Conservation (phyloP, 805 yeast genomes). For the Metschnikowia borealis region DNA sequence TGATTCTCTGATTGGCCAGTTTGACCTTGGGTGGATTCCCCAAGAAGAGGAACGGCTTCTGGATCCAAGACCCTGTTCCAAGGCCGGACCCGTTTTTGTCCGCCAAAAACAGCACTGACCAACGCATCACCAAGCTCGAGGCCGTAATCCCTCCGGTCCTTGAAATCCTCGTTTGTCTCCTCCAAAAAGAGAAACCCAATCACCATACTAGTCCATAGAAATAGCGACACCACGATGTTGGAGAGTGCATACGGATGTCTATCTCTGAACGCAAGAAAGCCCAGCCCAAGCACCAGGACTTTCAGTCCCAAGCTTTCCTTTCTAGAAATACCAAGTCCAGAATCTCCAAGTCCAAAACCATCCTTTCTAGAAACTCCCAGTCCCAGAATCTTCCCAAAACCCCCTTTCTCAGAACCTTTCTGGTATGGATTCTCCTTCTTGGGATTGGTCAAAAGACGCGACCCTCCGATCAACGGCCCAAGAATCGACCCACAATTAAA, state of each 20-base stretch:
- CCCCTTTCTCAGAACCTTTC: not conserved
- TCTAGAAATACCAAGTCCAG: not conserved
- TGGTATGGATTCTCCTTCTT: conserved; percentile 18
- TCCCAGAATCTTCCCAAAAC: not conserved
- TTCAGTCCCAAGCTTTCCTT: no score
- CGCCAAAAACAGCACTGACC: conserved; percentile 16
- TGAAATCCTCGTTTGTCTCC: conserved; percentile 46
- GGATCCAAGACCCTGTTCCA: conserved; percentile 16
- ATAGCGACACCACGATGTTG: conserved; percentile 42
- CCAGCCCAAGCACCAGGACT: not conserved
- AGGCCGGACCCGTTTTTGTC: conserved; percentile 17
- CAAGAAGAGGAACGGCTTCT: not conserved
- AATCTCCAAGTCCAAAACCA: no score
- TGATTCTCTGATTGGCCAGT: no score
- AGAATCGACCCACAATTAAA: conserved; percentile 59
- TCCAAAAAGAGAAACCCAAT: conserved; percentile 47
- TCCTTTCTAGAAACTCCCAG: not conserved
- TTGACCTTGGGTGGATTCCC: not conserved
- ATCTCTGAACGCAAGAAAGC: conserved; percentile 26
- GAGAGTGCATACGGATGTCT: conserved; percentile 51
- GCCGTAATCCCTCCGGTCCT: conserved; percentile 41
- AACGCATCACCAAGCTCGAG: conserved; percentile 42
- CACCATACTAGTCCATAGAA: conserved; percentile 33
- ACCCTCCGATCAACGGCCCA: conserved; percentile 56
- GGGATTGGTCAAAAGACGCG: conserved; percentile 50